Evolutionary conservation across 2,329 filamentous ascomycete species (phyloP).

Genomic region (Xylariaceae sp.): DNA sequence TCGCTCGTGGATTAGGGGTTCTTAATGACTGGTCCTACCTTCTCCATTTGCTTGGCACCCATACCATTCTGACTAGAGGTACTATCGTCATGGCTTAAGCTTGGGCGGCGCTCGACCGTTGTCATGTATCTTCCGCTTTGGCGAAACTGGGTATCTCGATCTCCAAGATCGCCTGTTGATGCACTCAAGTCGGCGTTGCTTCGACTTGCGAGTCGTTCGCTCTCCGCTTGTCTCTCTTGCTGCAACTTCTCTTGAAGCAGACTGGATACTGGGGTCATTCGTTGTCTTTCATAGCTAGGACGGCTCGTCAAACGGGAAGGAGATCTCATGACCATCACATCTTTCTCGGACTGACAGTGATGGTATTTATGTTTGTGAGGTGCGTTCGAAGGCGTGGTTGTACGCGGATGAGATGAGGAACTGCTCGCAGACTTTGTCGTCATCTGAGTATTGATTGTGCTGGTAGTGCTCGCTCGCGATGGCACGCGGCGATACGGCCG

Average conservation of each 20-base stretch:
- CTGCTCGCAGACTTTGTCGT: constrained; percentile 41
- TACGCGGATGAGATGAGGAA: constrained; percentile 37
- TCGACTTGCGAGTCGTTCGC: constrained; percentile 39
- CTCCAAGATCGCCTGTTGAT: constrained; percentile 36
- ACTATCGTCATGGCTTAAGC: constrained; percentile 42
- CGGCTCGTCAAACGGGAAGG: constrained; percentile 41
- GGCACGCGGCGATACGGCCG: constrained; percentile 37
- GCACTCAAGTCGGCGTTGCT: constrained; percentile 35
- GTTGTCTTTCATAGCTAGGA: constrained; percentile 39
- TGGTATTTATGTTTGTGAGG: constrained; percentile 39
- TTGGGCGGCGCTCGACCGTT: constrained; percentile 36
- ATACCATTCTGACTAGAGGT: constrained; percentile 48
- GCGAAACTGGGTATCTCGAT: constrained; percentile 33
- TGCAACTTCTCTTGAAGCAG: constrained; percentile 55
- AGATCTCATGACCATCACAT: constrained; percentile 33
- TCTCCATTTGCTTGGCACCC: constrained; percentile 65
- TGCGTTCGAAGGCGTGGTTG: constrained; percentile 34
- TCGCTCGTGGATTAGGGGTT: not conserved
- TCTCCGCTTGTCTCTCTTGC: constrained; percentile 47
- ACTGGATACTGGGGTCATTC: constrained; percentile 40
- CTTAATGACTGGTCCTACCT: constrained; percentile 39
- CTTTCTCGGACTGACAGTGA: constrained; percentile 36
- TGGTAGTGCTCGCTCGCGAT: constrained; percentile 40
- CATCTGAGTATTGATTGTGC: constrained; percentile 39
- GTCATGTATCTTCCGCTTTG: constrained; percentile 33